Evolutionary conservation across 805 yeast genomes (phyloP).

Genomic region (Komagataella kurtzmanii): DNA sequence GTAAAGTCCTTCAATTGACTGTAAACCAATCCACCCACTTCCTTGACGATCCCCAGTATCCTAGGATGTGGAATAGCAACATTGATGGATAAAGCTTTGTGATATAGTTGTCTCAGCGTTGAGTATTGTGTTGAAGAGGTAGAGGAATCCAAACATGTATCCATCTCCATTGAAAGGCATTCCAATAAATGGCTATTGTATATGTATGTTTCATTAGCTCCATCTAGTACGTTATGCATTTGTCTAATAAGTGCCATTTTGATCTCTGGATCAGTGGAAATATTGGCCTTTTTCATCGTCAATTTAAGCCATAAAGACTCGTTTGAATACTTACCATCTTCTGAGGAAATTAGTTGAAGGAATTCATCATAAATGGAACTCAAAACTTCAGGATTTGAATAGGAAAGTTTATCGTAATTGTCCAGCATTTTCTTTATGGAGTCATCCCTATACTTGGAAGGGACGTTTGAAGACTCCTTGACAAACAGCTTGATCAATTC

Average conservation of each 20-base stretch:
- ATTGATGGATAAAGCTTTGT: conserved; percentile 30
- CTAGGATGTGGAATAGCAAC: conserved; percentile 67
- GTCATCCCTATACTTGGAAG: conserved; percentile 13
- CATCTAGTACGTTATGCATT: conserved; percentile 23
- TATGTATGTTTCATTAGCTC: conserved; percentile 27
- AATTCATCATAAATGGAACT: conserved; percentile 12
- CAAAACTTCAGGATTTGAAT: conserved; percentile 3
- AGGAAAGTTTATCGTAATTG: conserved; percentile 11
- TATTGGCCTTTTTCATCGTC: conserved; percentile 28
- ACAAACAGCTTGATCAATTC: conserved; percentile 9
- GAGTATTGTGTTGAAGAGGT: conserved; percentile 13
- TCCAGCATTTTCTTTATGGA: conserved; percentile 16
- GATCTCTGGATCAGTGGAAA: conserved; percentile 16
- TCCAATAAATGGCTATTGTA: conserved; percentile 41
- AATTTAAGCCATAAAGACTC: conserved; percentile 35
- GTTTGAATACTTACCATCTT: conserved; percentile 6
- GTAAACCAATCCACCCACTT: conserved; percentile 61
- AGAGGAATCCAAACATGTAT: conserved; percentile 27
- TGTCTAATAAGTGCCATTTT: conserved; percentile 16
- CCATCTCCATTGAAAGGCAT: conserved; percentile 53
- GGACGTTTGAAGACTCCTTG: conserved; percentile 7
- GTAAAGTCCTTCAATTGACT: conserved; percentile 49
- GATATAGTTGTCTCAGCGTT: conserved; percentile 33
- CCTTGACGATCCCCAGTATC: conserved; percentile 61
- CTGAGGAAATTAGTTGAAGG: conserved; percentile 2